Base-by-base conservation (phyloP, 2,329 filamentous ascomycete species). In the Ophiostoma pallidulum region DNA sequence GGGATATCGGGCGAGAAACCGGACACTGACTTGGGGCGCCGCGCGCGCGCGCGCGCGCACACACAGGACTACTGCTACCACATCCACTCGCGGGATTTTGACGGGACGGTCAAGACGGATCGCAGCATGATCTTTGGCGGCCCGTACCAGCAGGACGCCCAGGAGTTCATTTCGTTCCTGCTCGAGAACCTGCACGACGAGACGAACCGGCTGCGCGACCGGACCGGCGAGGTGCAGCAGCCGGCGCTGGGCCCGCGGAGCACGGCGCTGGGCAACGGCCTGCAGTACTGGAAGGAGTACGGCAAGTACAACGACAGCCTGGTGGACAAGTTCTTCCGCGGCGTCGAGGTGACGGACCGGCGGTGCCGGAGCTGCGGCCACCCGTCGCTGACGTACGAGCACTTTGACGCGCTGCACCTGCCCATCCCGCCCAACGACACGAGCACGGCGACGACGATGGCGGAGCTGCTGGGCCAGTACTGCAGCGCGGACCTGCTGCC, bases 111-210 rank as follows among this genome's bases (percentile, higher is more conserved):
- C 36, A 59, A 58, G 45, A 45, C 53, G 3, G 52, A 54, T 47
- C 37, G 53, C 48, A 54, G 78, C 78, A 49, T 71, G 10, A 54
- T 59, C 7, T 92, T 89, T 68, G 86, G 82, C 13, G 82, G 86
- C 35, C 72, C 73, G 20, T 70, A 79, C 42, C 91, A 97, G 61
- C 92, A 97, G 65, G 92, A 98, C 59, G 84, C 89, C 2, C 85
- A 90, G 54, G 92, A 97, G 58, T 94, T 94, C 56, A 81, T 91
- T 55, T 80, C 81, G 39, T 95, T 94, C 59, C 64, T 96, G 22
- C 73, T 94, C 32, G 81, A 86, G 45, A 82, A 84, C 54, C 71
- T 97, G 12, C 84, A 91, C 56, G 86, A 92, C 60, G 92, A 98
- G 64, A 81, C 94, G 5, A 94, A 95, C 61, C 62, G 61, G 22